Evolutionary conservation across 1,284 basidiomycete species (phyloP).

Genomic region (Stereum hirsutum): DNA sequence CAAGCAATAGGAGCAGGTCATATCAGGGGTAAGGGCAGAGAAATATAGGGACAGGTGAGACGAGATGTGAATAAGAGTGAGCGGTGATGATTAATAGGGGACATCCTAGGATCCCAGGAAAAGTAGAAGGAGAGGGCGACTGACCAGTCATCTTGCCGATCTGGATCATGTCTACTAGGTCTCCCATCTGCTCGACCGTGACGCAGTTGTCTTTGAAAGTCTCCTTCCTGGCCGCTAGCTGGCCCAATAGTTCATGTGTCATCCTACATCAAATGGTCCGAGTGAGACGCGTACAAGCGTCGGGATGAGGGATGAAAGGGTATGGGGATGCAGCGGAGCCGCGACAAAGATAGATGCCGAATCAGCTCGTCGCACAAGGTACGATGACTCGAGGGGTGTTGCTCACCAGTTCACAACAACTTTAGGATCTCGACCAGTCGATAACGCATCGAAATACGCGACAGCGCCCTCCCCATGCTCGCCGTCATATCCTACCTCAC

Average conservation of each 20-base stretch:
- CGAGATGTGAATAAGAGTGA: too few species aligned
- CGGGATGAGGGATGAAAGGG: not conserved
- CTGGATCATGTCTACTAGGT: constrained; percentile 74
- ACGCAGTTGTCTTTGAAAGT: constrained; percentile 58
- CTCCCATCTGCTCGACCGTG: constrained; percentile 56
- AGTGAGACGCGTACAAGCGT: too few species aligned
- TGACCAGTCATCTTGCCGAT: constrained; percentile 58
- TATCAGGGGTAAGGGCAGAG: too few species aligned
- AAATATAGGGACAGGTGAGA: too few species aligned
- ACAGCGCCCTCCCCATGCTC: constrained; percentile 44
- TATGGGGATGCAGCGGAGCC: too few species aligned
- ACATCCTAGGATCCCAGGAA: constrained; percentile 2
- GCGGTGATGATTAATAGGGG: not conserved
- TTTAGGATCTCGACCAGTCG: constrained; percentile 50
- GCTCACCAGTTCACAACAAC: constrained; percentile 78
- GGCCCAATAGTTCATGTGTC: constrained; percentile 78
- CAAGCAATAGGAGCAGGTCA: too few species aligned
- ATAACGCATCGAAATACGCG: constrained; percentile 69
- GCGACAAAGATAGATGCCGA: too few species aligned
- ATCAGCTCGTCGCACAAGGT: too few species aligned
- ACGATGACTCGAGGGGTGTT: not conserved
- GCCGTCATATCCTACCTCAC: constrained; percentile 56
- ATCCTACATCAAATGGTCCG: constrained; percentile 44
- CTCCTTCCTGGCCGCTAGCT: constrained; percentile 52
- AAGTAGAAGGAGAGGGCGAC: constrained; percentile 7